phyloP scores from a whole-genome alignment of 192 early-diverging fungal species.

The Coemansia sp. region DNA sequence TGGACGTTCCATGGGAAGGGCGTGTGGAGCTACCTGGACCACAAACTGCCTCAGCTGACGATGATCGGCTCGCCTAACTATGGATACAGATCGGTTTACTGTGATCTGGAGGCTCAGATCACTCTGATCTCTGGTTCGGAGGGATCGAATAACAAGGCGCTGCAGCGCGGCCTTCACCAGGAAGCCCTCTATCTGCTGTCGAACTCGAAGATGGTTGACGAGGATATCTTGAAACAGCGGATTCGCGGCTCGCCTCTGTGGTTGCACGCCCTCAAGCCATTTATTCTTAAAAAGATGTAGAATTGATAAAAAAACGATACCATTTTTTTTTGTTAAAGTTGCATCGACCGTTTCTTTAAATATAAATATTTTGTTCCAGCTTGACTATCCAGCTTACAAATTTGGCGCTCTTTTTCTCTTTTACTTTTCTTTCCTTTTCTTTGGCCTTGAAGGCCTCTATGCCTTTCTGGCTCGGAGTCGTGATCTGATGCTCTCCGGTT shows the following conservation, averaged over 20 bases:
- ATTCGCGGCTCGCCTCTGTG: constrained; percentile 38
- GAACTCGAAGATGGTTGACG: constrained; percentile 34
- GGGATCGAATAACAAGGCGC: constrained; percentile 40
- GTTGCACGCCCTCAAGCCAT: constrained; percentile 41
- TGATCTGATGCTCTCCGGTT: neutral
- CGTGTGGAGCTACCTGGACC: constrained; percentile 67
- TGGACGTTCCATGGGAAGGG: constrained; percentile 99
- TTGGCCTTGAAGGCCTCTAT: too few species aligned
- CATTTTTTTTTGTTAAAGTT: too few species aligned
- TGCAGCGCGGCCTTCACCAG: constrained; percentile 58
- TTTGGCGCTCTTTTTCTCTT: too few species aligned
- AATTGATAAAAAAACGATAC: neutral
- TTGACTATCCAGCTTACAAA: too few species aligned
- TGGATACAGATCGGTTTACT: constrained; percentile 83
- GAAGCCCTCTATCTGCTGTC: constrained; percentile 33
- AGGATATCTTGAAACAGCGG: constrained; percentile 21
- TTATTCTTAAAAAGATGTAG: constrained; percentile 50
- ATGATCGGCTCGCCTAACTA: constrained; percentile 93
- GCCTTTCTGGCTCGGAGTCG: neutral
- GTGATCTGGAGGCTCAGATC: constrained; percentile 87
- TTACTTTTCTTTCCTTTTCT: neutral
- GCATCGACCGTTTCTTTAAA: too few species aligned
- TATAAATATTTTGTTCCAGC: too few species aligned
- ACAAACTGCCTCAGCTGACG: constrained; percentile 66
- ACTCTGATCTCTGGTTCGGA: constrained; percentile 68